Percentiles rank a stretch among this genome's conserved stretches.
These are phyloP conservation scores for Solanum hybrid DNA, from an alignment of 305 asterid species.

Conservation along the genomic window DNA sequence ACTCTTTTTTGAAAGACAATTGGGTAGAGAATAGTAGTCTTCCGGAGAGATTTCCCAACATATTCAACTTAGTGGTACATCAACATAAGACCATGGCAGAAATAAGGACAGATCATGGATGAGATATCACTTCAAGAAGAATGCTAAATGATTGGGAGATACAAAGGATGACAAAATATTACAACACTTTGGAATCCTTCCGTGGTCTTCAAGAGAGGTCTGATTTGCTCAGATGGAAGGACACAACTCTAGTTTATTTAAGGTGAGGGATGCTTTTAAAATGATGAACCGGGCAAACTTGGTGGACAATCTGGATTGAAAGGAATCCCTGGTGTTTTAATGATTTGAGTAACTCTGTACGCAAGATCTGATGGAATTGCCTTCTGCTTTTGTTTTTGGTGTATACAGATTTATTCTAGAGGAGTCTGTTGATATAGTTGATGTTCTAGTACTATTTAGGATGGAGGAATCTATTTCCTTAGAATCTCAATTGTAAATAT, in stretches of 20 bases:
- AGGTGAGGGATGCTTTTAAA: background rate
- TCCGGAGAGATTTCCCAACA: background rate
- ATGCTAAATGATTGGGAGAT: background rate
- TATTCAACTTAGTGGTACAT: background rate
- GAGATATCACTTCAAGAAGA: background rate
- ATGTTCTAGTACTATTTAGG: background rate
- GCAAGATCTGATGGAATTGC: background rate
- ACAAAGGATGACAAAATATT: background rate
- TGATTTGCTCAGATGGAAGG: background rate
- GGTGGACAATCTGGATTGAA: background rate
- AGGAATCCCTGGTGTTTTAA: background rate
- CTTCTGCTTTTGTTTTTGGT: background rate
- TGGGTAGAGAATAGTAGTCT: background rate
- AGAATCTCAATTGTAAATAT: background rate
- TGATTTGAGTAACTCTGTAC: background rate
- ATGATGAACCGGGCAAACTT: background rate
- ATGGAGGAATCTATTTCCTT: background rate
- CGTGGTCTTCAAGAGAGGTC: background rate
- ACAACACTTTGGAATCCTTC: background rate
- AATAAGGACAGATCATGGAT: background rate
- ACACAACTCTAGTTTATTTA: background rate
- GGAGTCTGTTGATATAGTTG: background rate
- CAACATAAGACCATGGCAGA: background rate
- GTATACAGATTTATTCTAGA: background rate
- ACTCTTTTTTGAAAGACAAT: background rate